These are phyloP conservation scores for Atkinsonella texensis DNA, from an alignment of 2,329 filamentous ascomycete genomes.

Conservation along the genomic window DNA sequence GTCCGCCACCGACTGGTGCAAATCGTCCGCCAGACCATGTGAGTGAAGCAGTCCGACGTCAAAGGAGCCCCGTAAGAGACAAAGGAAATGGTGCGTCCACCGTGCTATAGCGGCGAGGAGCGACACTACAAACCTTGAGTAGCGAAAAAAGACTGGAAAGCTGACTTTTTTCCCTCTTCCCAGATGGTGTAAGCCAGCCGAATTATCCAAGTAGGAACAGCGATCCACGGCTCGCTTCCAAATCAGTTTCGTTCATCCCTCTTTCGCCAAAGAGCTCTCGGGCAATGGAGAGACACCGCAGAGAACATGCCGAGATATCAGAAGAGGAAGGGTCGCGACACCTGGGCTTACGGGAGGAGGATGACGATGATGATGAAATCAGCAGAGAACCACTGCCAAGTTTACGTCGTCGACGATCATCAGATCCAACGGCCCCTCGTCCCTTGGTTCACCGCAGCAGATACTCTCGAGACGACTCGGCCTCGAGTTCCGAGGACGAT, in stretches of 20 bases:
- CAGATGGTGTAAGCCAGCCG: slow-evolving; percentile 19
- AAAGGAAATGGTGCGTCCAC: slow-evolving; percentile 27
- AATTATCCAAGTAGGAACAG: background rate
- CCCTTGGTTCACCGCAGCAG: slow-evolving; percentile 13
- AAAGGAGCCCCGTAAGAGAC: slow-evolving; percentile 12
- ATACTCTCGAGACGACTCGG: slow-evolving; percentile 6
- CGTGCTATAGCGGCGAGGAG: slow-evolving; percentile 14
- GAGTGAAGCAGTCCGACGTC: slow-evolving; percentile 26
- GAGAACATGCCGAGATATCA: slow-evolving; percentile 19
- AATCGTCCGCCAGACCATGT: slow-evolving; percentile 29
- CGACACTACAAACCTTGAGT: background rate
- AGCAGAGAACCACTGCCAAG: slow-evolving; percentile 6
- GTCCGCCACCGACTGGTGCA: slow-evolving; percentile 20
- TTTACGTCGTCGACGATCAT: slow-evolving; percentile 16
- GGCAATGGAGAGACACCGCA: slow-evolving; percentile 30
- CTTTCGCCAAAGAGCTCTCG: slow-evolving; percentile 36
- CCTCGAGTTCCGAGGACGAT: slow-evolving; percentile 21
- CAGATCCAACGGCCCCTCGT: slow-evolving; percentile 23
- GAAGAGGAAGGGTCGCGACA: slow-evolving; percentile 10
- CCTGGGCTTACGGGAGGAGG: slow-evolving; percentile 10
- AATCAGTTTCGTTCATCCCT: slow-evolving; percentile 35
- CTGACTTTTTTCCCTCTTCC: background rate
- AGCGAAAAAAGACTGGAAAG: slow-evolving; percentile 8
- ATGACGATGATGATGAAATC: slow-evolving; percentile 9
- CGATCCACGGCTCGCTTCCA: slow-evolving; percentile 13